Percentiles rank a stretch among this genome's conserved stretches.
These are phyloP conservation scores for Boletellus emodensis DNA, from an alignment of 768 basidiomycete species.

Conservation along the genomic window DNA sequence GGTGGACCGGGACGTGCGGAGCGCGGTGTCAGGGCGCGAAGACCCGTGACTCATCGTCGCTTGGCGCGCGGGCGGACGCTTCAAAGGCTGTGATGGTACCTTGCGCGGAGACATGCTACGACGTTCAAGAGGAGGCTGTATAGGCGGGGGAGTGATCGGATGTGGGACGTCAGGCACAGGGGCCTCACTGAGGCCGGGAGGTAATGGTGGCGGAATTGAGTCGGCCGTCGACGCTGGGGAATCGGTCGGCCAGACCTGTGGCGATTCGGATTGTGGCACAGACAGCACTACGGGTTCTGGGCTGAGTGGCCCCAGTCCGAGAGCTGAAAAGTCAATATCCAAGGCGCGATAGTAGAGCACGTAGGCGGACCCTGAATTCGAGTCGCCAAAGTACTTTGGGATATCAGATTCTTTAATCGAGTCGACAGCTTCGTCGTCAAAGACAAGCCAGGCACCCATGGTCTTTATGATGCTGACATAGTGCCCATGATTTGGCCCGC, in stretches of 20 bases:
- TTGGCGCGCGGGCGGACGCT: conserved; percentile 13
- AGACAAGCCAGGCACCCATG: conserved; percentile 80
- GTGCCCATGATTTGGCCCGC: conserved; percentile 98
- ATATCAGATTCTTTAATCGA: conserved; percentile 88
- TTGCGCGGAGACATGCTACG: conserved; percentile 24
- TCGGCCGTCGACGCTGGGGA: conserved; percentile 24
- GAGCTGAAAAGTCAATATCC: conserved; percentile 70
- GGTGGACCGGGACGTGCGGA: conserved; percentile 22
- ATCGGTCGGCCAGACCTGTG: conserved; percentile 15
- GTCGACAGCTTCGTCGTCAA: conserved; percentile 93
- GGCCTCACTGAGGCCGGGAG: conserved; percentile 35
- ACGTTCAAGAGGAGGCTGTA: conserved; percentile 12
- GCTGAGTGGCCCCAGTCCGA: conserved; percentile 55
- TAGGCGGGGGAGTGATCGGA: conserved; percentile 20
- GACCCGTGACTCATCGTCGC: conserved; percentile 10
- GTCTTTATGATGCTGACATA: conserved; percentile 95
- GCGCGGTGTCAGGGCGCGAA: conserved; percentile 15
- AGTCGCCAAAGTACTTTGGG: conserved; percentile 92
- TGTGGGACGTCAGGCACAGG: conserved; percentile 16
- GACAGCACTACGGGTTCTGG: conserved; percentile 18
- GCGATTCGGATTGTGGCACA: conserved; percentile 12
- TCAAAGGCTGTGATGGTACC: conserved; percentile 16
- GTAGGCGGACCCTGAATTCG: conserved; percentile 82
- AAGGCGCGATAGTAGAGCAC: conserved; percentile 96
- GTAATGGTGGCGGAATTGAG: conserved; percentile 25